These are phyloP conservation scores for Jaminaea rosea DNA, from an alignment of 1,284 basidiomycete species.

Conservation along the genomic window DNA sequence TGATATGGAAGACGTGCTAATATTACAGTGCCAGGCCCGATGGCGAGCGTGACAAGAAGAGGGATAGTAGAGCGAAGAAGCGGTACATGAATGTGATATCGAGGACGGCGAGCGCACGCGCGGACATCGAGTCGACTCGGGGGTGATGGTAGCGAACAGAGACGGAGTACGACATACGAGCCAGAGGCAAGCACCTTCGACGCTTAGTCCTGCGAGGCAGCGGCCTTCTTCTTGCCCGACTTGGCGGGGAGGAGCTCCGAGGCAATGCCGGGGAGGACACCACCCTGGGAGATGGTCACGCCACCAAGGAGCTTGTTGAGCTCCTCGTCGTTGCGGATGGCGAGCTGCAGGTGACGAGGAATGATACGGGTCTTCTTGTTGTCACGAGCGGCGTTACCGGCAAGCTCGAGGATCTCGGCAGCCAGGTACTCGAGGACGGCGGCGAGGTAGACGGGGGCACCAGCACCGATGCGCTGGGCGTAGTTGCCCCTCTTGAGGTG, in stretches of 20 bases:
- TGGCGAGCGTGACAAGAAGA: not conserved
- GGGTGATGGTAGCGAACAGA: not conserved
- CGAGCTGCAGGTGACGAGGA: conserved; percentile 78
- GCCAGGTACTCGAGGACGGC: conserved; percentile 74
- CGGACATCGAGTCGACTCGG: not conserved
- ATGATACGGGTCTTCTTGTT: conserved; percentile 83
- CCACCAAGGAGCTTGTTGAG: conserved; percentile 68
- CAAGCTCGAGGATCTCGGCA: conserved; percentile 78
- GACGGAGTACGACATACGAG: not conserved
- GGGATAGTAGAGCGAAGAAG: not conserved
- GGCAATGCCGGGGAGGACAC: conserved; percentile 63
- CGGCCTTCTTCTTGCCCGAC: conserved; percentile 53
- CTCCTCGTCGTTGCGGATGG: conserved; percentile 58
- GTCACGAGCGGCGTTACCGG: conserved; percentile 63
- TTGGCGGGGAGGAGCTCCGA: conserved; percentile 63
- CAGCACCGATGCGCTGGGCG: conserved; percentile 65
- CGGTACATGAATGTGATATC: not conserved
- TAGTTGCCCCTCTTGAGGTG: conserved; percentile 77
- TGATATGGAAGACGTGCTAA: not conserved
- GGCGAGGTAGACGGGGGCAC: conserved; percentile 73
- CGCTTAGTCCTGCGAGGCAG: conserved; percentile 44
- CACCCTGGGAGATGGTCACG: conserved; percentile 75
- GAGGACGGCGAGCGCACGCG: not conserved
- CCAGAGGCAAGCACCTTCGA: not conserved
- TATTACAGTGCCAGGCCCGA: not conserved